Evolutionary conservation across 306 rosid genomes (phyloP).

Genomic region (Oxytropis ochrocephala): DNA sequence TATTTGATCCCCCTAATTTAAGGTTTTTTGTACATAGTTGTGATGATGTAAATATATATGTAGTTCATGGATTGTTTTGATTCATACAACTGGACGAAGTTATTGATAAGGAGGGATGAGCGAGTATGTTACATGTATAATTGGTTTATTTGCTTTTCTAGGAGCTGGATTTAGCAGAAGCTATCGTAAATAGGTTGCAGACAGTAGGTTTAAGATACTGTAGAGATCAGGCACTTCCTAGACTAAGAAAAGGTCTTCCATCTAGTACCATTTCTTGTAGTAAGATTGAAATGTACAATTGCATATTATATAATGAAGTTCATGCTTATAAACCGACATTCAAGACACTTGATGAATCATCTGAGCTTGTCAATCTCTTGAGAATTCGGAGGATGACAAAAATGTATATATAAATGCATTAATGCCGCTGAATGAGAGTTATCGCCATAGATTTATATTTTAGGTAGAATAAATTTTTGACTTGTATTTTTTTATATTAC

Average conservation of each 20-base stretch:
- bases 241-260: constrained; percentile 85
- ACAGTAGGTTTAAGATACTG: constrained; percentile 84
- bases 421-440: constrained; percentile 84
- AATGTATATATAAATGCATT: constrained; percentile 72
- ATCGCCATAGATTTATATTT: constrained; percentile 77
- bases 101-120: not conserved
- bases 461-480: constrained; percentile 45
- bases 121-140: too few relatives aligned
- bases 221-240: constrained; percentile 87
- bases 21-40: not conserved
- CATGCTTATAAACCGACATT: constrained; percentile 52
- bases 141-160: too few relatives aligned
- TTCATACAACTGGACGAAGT: not conserved
- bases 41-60: constrained; percentile 20
- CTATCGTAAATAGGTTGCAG: constrained; percentile 88
- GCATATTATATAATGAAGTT: not conserved
- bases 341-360: constrained; percentile 85
- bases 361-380: constrained; percentile 68
- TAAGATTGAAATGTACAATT: constrained; percentile 12
- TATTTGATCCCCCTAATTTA: not conserved
- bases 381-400: constrained; percentile 70
- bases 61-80: not conserved
- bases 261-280: constrained; percentile 41
- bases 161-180: constrained; percentile 54
- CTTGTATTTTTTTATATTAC: not conserved